Base-by-base conservation (phyloP, 2,329 filamentous ascomycete species). In the Stemphylium lycopersici region DNA sequence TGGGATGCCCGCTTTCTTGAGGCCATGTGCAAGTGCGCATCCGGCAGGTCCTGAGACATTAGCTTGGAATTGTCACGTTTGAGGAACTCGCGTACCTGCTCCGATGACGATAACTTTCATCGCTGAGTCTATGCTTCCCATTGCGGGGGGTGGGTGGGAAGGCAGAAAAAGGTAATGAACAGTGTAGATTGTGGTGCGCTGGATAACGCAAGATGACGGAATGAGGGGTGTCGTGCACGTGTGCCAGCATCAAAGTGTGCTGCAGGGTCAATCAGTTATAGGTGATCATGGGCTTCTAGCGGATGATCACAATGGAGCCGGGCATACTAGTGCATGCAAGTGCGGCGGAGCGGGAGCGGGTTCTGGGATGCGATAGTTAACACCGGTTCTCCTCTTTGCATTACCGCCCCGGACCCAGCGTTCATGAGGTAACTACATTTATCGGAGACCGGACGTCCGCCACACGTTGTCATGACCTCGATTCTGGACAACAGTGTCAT, bases 21-120 rank as follows among this genome's bases (percentile, higher is more conserved):
- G 61, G 2, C 76, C 76, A 40, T 79, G 75, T 4, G 77, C 76
- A 20, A 77, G 66, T 1, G 75, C 69, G 48, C 77, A 76, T 7
- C 77, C 77, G 13, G 76, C 77, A 38, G 73, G 75, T 13, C 76
- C 77, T 79, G 49, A 6, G 4, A 29, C 55, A 41, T 56, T 4
- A 54, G 41, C 18, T 18, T 4, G 11, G 4, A 5, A 22, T 22
- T 12, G 34, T 26, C 24, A 37, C 29, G 36, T 18, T 22, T 6
- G 3, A 6, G 4, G 3, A 11, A 13, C 2, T 12, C 20, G 13
- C 12, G n/a, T 41, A 68, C 66, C 66, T 51, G 66, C 66, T 37
- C 66, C 66, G 6, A 69, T 62, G 11, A 69, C 52, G n/a, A 69
- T 52, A 6, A 67, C 62, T 29, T 62, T 68, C 55, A 68, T 62